Evolutionary conservation across 106 monocot species (phyloP).

Genomic region (Dendrobium officinale): DNA sequence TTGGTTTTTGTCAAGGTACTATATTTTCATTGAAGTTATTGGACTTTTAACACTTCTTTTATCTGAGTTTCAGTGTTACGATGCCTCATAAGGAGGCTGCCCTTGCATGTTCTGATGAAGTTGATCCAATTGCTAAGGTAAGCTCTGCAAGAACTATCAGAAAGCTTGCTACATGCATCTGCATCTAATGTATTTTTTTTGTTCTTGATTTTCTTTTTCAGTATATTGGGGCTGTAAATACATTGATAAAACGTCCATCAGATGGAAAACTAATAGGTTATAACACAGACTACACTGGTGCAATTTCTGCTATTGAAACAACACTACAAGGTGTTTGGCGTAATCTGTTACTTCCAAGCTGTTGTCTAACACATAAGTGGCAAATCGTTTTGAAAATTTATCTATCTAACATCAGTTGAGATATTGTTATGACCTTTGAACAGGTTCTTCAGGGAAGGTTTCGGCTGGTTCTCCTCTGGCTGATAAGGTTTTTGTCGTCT

Average conservation of each 20-base stretch:
- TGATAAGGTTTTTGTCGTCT: slow-evolving; percentile 76
- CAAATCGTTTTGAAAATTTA: slow-evolving; percentile 1
- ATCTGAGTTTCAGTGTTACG: slow-evolving; percentile 41
- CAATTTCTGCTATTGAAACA: slow-evolving; percentile 99
- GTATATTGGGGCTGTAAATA: slow-evolving; percentile 95
- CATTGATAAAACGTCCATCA: slow-evolving; percentile 56
- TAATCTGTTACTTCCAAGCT: not conserved
- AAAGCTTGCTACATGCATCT: not conserved
- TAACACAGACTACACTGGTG: slow-evolving; percentile 91
- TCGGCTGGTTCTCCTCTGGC: slow-evolving; percentile 61
- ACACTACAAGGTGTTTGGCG: slow-evolving; percentile 60
- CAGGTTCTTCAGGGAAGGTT: slow-evolving; percentile 44
- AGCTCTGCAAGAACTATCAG: not conserved
- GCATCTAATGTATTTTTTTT: not conserved
- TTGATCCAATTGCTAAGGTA: slow-evolving; percentile 93
- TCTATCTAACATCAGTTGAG: not conserved
- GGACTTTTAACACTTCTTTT: slow-evolving; percentile 1
- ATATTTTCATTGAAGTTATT: not conserved
- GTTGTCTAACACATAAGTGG: not conserved
- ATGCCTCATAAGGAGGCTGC: slow-evolving; percentile 90
- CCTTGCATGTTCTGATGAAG: slow-evolving; percentile 65
- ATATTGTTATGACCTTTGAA: slow-evolving; percentile 5
- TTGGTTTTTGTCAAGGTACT: not conserved
- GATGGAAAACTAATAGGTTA: slow-evolving; percentile 92
- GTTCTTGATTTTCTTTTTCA: slow-evolving; percentile 24